These are phyloP conservation scores for Themeda triandra DNA, from an alignment of 176 grass and related monocot species.

Conservation along the genomic window DNA sequence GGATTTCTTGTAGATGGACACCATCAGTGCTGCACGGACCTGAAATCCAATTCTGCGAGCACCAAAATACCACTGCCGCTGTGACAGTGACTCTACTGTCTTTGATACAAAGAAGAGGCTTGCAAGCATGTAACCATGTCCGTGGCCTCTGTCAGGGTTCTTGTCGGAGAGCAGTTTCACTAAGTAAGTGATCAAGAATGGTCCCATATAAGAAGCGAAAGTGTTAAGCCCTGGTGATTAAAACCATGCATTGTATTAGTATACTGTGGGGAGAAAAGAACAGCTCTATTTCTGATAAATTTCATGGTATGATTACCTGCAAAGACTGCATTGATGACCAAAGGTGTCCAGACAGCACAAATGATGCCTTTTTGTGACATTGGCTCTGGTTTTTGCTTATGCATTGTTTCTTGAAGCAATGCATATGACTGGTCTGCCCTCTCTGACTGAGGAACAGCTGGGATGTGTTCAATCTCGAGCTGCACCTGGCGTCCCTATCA, in stretches of 20 bases:
- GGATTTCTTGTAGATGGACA: slow-evolving; percentile 67
- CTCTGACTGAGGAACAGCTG: slow-evolving; percentile 49
- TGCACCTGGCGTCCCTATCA: slow-evolving; percentile 40
- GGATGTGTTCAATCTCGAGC: slow-evolving; percentile 65
- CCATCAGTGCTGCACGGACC: slow-evolving; percentile 73
- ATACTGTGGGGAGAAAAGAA: background rate
- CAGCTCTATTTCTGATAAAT: background rate
- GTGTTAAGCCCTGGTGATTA: slow-evolving; percentile 72
- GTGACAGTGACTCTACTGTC: slow-evolving; percentile 81
- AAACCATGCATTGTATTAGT: slow-evolving; percentile 1
- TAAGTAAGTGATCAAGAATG: slow-evolving; percentile 78
- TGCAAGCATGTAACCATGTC: slow-evolving; percentile 55
- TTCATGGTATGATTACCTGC: slow-evolving; percentile 47
- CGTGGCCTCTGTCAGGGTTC: slow-evolving; percentile 21
- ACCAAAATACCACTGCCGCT: slow-evolving; percentile 87
- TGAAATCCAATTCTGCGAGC: slow-evolving; percentile 67
- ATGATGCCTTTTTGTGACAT: slow-evolving; percentile 49
- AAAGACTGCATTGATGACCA: slow-evolving; percentile 66
- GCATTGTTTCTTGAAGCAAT: slow-evolving; percentile 57
- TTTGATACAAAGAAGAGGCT: slow-evolving; percentile 75
- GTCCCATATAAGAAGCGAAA: slow-evolving; percentile 63
- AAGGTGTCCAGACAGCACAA: slow-evolving; percentile 57
- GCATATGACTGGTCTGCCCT: slow-evolving; percentile 51
- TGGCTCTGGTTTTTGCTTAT: slow-evolving; percentile 50
- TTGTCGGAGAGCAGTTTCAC: slow-evolving; percentile 69